Conservation (phyloP, 2,329 filamentous ascomycete genomes). For the Aspergillus sp. region DNA sequence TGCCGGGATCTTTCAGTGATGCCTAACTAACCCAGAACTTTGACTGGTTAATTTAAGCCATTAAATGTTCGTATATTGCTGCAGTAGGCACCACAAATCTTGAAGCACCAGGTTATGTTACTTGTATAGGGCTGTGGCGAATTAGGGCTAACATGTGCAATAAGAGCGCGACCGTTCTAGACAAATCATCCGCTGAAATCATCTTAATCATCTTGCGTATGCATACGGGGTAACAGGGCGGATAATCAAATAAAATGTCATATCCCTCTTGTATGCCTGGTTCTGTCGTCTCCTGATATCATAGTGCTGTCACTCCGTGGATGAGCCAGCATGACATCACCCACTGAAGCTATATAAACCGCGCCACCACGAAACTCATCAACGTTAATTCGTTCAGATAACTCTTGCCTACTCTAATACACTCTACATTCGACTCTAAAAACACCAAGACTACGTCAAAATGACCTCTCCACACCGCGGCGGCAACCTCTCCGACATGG, state of each 20-base stretch:
- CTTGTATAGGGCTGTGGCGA: neutral
- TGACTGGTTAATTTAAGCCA: too few relatives aligned
- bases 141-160: neutral
- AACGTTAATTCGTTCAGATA: too few relatives aligned
- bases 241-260: too few relatives aligned
- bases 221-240: neutral
- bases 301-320: neutral
- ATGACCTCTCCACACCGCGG: slow-evolving; percentile 31
- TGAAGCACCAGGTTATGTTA: too few relatives aligned
- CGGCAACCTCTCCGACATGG: slow-evolving; percentile 42
- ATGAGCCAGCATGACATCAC: neutral
- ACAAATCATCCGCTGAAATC: neutral
- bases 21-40: too few relatives aligned
- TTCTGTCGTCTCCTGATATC: neutral
- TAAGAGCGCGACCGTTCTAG: neutral
- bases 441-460: too few relatives aligned
- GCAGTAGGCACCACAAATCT: too few relatives aligned
- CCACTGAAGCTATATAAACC: neutral
- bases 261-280: too few relatives aligned
- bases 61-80: too few relatives aligned
- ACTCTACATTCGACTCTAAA: too few relatives aligned
- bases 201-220: neutral
- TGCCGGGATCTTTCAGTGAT: too few relatives aligned
- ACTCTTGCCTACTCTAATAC: too few relatives aligned
- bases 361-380: neutral